Percentiles rank a stretch among this genome's conserved stretches.
These are phyloP conservation scores for Dalbergia cochinchinensis DNA, from an alignment of 306 rosid genomes.

Conservation along the genomic window DNA sequence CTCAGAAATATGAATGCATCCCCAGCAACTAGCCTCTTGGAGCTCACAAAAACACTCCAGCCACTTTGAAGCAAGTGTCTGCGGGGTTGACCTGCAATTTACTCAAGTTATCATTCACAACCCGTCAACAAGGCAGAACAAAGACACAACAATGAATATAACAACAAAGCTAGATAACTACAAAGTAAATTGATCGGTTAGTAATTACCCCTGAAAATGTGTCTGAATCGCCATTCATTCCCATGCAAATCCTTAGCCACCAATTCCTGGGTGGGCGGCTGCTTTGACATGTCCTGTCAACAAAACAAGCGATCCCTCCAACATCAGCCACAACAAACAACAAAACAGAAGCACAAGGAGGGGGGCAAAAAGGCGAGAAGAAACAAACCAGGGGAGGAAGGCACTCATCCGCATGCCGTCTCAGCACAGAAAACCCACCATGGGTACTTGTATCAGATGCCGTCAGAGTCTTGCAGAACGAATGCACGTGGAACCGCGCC, in stretches of 20 bases:
- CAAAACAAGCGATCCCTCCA: background rate
- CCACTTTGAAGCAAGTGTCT: constrained; percentile 97
- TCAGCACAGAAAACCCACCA: constrained; percentile 91
- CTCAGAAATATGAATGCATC: constrained; percentile 90
- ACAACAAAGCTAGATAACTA: background rate
- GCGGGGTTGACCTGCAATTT: constrained; percentile 85
- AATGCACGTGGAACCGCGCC: constrained; percentile 80
- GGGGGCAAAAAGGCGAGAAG: background rate
- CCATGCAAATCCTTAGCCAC: constrained; percentile 83
- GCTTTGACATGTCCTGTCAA: constrained; percentile 86
- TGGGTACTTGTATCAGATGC: constrained; percentile 97
- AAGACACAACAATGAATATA: background rate
- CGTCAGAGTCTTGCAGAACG: constrained; percentile 86
- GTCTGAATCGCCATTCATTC: constrained; percentile 87
- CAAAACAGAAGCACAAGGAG: background rate
- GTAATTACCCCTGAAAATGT: constrained; percentile 80
- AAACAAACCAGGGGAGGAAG: constrained; percentile 86
- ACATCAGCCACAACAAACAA: background rate
- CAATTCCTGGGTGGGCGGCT: constrained; percentile 94
- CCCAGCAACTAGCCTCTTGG: constrained; percentile 95
- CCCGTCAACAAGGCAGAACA: background rate
- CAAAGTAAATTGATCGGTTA: background rate
- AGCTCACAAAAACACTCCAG: constrained; percentile 95
- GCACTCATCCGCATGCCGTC: constrained; percentile 94
- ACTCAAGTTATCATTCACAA: constrained; percentile 32